Conservation (phyloP, 345 rosid genomes). For the Brassica carinata region DNA sequence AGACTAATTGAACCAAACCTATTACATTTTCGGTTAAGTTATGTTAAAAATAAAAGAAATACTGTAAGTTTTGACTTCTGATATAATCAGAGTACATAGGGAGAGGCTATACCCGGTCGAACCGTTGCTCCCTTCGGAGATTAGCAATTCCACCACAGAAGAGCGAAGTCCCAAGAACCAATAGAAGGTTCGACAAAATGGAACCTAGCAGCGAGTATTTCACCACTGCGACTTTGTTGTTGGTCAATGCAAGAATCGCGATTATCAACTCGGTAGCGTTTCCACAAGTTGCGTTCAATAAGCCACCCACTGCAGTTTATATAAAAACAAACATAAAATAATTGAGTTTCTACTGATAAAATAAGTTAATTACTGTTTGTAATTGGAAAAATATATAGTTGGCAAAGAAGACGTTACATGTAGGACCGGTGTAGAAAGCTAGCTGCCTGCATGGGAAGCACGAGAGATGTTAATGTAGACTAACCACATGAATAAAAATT, state of each 20-base stretch:
- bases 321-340: not conserved
- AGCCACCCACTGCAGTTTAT: constrained; percentile 73
- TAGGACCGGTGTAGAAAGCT: constrained; percentile 84
- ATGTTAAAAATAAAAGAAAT: not conserved
- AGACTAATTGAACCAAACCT: not conserved
- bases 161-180: constrained; percentile 87
- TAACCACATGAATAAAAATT: not conserved
- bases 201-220: constrained; percentile 88
- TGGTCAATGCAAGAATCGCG: constrained; percentile 74
- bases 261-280: constrained; percentile 95
- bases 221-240: constrained; percentile 66
- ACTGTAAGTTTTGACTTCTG: not conserved
- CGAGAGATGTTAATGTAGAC: not conserved
- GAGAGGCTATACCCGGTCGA: constrained; percentile 63
- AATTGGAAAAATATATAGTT: not conserved
- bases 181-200: constrained; percentile 79
- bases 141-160: constrained; percentile 89
- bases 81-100: not conserved
- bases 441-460: constrained; percentile 67
- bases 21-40: not conserved
- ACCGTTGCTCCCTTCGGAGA: constrained; percentile 67
- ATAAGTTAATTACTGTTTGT: not conserved
- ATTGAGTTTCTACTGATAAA: not conserved
- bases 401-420: constrained; percentile 57
- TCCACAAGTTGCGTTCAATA: constrained; percentile 94